Percentiles rank a stretch among this genome's conserved stretches.
These are phyloP conservation scores for Fusarium sp. DNA, from an alignment of 2,329 filamentous ascomycete genomes.

Conservation along the genomic window DNA sequence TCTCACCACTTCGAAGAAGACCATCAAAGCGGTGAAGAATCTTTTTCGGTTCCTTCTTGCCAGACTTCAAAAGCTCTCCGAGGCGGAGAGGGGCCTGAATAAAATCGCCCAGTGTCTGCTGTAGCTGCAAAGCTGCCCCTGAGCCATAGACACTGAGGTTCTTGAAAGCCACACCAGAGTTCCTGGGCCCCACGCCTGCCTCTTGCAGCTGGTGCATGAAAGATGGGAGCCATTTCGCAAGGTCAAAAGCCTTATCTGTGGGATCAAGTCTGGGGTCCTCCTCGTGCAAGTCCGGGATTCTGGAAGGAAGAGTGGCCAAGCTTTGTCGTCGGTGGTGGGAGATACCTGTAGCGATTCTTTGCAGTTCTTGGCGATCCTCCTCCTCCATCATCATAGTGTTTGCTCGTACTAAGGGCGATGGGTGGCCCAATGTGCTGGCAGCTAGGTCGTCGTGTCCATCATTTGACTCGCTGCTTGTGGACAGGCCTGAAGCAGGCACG, in stretches of 20 bases:
- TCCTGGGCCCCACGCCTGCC: slow-evolving; percentile 11
- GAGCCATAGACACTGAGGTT: slow-evolving; percentile 59
- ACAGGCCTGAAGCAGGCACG: neutral
- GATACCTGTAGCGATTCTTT: slow-evolving; percentile 29
- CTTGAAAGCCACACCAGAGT: slow-evolving; percentile 57
- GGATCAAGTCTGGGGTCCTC: slow-evolving; percentile 16
- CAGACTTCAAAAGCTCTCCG: slow-evolving; percentile 2
- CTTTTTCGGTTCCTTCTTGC: slow-evolving; percentile 20
- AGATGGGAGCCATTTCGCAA: slow-evolving; percentile 29
- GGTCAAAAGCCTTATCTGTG: slow-evolving; percentile 22
- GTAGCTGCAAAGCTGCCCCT: slow-evolving; percentile 55
- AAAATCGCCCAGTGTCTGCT: slow-evolving; percentile 55
- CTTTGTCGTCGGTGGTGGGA: slow-evolving; percentile 20
- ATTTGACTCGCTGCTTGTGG: slow-evolving; percentile 2
- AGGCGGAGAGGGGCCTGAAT: slow-evolving; percentile 5
- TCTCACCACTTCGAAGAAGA: slow-evolving; percentile 19
- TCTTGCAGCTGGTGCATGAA: slow-evolving; percentile 18
- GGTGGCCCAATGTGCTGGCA: slow-evolving; percentile 2
- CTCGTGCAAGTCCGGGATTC: slow-evolving; percentile 1
- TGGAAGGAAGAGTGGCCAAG: neutral
- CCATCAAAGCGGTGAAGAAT: slow-evolving; percentile 33
- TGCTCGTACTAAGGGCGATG: slow-evolving; percentile 4
- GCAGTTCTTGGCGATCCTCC: slow-evolving; percentile 19
- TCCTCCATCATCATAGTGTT: slow-evolving; percentile 27
- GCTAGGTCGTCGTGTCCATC: neutral